Percentiles rank a stretch among this genome's conserved stretches.
These are phyloP conservation scores for Maudiozyma humilis DNA, from an alignment of 1,139 yeast species.

Conservation along the genomic window DNA sequence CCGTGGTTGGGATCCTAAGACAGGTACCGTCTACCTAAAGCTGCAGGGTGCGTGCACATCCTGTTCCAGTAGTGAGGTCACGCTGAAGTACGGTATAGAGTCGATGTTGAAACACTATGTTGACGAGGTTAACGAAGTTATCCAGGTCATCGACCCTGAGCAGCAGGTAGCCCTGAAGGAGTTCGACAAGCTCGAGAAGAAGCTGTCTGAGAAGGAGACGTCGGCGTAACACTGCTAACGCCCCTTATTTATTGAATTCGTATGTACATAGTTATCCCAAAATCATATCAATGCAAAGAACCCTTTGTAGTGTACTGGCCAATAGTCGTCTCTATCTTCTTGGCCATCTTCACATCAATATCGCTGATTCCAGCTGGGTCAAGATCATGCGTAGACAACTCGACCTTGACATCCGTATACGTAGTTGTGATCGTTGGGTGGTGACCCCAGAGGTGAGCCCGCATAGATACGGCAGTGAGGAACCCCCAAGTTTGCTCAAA, in stretches of 20 bases:
- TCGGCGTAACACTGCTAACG: background rate
- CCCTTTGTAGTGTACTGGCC: slow-evolving; percentile 4
- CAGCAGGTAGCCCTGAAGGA: slow-evolving; percentile 34
- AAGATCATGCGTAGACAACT: slow-evolving; percentile 63
- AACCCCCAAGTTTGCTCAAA: slow-evolving; percentile 62
- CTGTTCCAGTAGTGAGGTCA: slow-evolving; percentile 67
- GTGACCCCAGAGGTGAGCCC: slow-evolving; percentile 55
- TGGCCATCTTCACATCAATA: slow-evolving; percentile 55
- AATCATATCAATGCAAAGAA: background rate
- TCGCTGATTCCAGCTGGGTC: slow-evolving; percentile 18
- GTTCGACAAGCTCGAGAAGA: slow-evolving; percentile 30
- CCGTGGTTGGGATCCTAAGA: slow-evolving; percentile 51
- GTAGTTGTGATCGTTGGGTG: slow-evolving; percentile 65
- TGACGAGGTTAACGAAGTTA: slow-evolving; percentile 65
- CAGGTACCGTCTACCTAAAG: slow-evolving; percentile 59
- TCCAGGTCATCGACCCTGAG: slow-evolving; percentile 45
- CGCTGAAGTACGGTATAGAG: slow-evolving; percentile 72
- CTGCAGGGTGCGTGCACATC: slow-evolving; percentile 75
- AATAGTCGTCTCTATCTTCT: slow-evolving; percentile 39
- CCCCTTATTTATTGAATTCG: background rate
- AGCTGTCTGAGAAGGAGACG: slow-evolving; percentile 14
- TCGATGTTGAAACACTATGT: slow-evolving; percentile 75
- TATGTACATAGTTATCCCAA: slow-evolving; percentile 1
- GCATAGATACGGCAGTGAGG: slow-evolving; percentile 51
- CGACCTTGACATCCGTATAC: slow-evolving; percentile 52